Base-by-base conservation (phyloP, 768 basidiomycete genomes). In the Fomitopsis serialis region DNA sequence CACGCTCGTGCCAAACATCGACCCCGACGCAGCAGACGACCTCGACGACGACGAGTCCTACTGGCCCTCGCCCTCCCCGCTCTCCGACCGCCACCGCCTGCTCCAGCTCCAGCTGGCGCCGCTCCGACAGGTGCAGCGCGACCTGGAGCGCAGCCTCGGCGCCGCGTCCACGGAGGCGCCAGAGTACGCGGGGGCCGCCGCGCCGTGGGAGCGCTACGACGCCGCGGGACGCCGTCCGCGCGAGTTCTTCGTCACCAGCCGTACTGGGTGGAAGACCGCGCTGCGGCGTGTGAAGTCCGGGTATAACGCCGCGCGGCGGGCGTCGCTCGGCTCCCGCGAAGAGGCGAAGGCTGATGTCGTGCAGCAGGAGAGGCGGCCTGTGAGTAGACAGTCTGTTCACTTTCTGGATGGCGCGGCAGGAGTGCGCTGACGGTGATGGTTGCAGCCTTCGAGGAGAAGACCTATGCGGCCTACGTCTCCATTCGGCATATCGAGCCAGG, bases 121-220 rank as follows among this genome's bases (percentile, higher is more conserved):
- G 7, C 68, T 89, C 6, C 71, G 72, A 2, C 70, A 72, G 15
- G 72, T 85, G 10, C 84, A 85, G 58, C 66, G 66, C n/a, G 78
- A 81, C 32, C 71, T 89, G 29, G 85, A 88, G 60, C 66, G 64
- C 24, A 72, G 75, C 23, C 74, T 88, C 1, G 85, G 86, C 24
- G 73, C 80, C 2, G 82, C 75, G 1, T 73, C 81, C 2, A 71
- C 72, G 0, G 85, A 87, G 56, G 61, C 46, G 19, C 36, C 54
- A 40, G 35, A 55, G 46, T 44, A 35, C 37, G 5, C 25, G 1
- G 52, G 43, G 29, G 50, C 47, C 17, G 57, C 55, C 23, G 59
- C 57, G 2, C 59, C 61, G 22, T 62, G 58, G 58, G 36, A 23
- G 19, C 40, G 25, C 36, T 21, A 37, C 11, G 32, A 35, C 21